Conservation (phyloP, 2,329 filamentous ascomycete species). For the Hymenoscyphus salicellus region DNA sequence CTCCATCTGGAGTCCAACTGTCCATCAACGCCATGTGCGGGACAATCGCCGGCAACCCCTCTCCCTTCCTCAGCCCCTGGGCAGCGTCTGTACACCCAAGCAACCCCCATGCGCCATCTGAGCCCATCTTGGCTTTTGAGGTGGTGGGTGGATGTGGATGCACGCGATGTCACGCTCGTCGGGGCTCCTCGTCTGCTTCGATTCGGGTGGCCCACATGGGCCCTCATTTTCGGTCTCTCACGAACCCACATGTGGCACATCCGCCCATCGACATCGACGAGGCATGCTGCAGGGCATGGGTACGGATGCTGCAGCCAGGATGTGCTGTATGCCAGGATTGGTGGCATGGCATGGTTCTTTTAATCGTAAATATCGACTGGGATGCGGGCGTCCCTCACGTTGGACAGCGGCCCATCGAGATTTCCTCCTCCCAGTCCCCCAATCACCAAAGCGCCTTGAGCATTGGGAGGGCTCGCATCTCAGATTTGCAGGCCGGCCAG, state of each 20-base stretch:
- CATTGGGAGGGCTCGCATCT: not conserved
- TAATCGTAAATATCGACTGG: not conserved
- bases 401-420: conserved; percentile 10
- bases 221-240: conserved; percentile 3
- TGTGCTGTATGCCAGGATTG: not conserved
- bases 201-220: not conserved
- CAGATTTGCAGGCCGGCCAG: not conserved
- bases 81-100: not conserved
- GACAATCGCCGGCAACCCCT: conserved; percentile 2
- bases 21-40: not conserved
- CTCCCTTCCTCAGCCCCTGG: not conserved
- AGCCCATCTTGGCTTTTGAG: not conserved
- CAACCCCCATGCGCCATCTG: conserved; percentile 1
- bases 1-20: not conserved
- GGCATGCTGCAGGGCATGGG: conserved; percentile 4
- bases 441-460: not conserved
- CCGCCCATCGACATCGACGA: conserved; percentile 3
- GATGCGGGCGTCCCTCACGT: not conserved
- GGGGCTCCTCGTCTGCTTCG: not conserved
- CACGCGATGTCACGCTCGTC: not conserved
- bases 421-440: not conserved
- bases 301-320: not conserved
- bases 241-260: conserved; percentile 10
- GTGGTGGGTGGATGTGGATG: not conserved
- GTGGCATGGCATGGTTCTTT: not conserved